These are phyloP conservation scores for Solanum pimpinellifolium DNA, from an alignment of 257 asterid genomes.

Conservation along the genomic window DNA sequence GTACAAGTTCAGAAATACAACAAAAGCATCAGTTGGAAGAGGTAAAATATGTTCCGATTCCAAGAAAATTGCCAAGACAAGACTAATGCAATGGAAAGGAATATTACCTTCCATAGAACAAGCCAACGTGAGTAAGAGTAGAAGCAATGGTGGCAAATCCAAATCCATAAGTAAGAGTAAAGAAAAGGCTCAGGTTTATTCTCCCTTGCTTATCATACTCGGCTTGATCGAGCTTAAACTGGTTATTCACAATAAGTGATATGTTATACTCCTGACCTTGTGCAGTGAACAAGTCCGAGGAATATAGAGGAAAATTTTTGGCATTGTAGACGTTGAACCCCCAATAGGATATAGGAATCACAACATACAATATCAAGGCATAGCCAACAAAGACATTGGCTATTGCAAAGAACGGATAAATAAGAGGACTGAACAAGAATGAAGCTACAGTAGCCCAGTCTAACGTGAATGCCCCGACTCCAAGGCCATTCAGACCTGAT, in stretches of 20 bases:
- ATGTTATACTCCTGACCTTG: slow-evolving; percentile 45
- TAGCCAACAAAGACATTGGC: slow-evolving; percentile 59
- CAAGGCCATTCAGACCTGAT: slow-evolving; percentile 59
- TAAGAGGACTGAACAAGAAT: slow-evolving; percentile 62
- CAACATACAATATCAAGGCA: slow-evolving; percentile 30
- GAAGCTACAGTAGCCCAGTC: slow-evolving; percentile 71
- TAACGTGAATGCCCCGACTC: slow-evolving; percentile 54
- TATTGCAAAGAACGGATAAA: slow-evolving; percentile 71
- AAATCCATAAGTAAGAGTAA: slow-evolving; percentile 56
- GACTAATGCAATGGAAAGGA: neutral
- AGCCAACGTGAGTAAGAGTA: slow-evolving; percentile 49
- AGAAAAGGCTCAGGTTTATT: slow-evolving; percentile 48
- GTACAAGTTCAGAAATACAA: neutral
- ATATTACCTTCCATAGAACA: slow-evolving; percentile 68
- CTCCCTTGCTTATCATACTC: slow-evolving; percentile 50
- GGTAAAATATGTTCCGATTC: neutral
- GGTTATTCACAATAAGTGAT: slow-evolving; percentile 25
- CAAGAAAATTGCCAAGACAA: neutral
- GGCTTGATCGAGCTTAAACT: slow-evolving; percentile 32
- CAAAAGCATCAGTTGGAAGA: neutral
- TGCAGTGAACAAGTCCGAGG: slow-evolving; percentile 41
- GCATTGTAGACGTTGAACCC: slow-evolving; percentile 54
- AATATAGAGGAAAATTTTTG: slow-evolving; percentile 45
- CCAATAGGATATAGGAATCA: slow-evolving; percentile 65
- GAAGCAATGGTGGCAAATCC: slow-evolving; percentile 83